These are phyloP conservation scores for Pichia ethanolica DNA, from an alignment of 805 yeast genomes.

Conservation along the genomic window DNA sequence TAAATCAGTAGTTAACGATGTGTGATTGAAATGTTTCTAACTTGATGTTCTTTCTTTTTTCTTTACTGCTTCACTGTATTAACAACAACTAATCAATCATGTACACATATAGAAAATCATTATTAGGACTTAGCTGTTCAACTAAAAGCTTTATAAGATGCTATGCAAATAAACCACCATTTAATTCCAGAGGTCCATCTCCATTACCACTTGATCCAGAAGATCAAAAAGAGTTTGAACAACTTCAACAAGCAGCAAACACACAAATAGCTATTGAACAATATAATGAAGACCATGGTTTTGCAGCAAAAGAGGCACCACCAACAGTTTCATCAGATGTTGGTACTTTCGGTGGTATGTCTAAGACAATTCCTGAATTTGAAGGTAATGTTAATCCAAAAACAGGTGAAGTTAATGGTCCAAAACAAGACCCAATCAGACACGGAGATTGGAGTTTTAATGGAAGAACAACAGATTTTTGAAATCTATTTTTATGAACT, in stretches of 20 bases:
- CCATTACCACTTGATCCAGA: conserved; percentile 76
- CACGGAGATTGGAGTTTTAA: conserved; percentile 87
- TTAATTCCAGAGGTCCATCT: conserved; percentile 25
- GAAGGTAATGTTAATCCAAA: conserved; percentile 90
- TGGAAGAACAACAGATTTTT: conserved; percentile 95
- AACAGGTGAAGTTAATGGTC: conserved; percentile 96
- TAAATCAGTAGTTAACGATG: too few species aligned
- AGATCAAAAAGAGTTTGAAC: conserved; percentile 88
- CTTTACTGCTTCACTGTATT: background rate
- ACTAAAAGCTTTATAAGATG: background rate
- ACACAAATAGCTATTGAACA: conserved; percentile 74
- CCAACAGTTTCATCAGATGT: conserved; percentile 37
- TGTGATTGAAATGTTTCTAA: too few species aligned
- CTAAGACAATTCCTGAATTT: conserved; percentile 85
- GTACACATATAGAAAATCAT: background rate
- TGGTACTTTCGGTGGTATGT: conserved; percentile 55
- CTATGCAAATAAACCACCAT: conserved; percentile 10
- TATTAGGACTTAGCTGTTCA: background rate
- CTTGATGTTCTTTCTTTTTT: background rate
- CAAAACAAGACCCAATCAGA: conserved; percentile 90
- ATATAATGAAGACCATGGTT: conserved; percentile 39
- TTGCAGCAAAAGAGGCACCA: conserved; percentile 22
- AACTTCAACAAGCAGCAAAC: conserved; percentile 70
- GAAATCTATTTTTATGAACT: conserved; percentile 1
- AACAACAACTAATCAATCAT: background rate